Percentiles rank a stretch among this genome's conserved stretches.
Conservation (phyloP, 176 grass and related monocot species). For the Triticum turgidum region DNA sequence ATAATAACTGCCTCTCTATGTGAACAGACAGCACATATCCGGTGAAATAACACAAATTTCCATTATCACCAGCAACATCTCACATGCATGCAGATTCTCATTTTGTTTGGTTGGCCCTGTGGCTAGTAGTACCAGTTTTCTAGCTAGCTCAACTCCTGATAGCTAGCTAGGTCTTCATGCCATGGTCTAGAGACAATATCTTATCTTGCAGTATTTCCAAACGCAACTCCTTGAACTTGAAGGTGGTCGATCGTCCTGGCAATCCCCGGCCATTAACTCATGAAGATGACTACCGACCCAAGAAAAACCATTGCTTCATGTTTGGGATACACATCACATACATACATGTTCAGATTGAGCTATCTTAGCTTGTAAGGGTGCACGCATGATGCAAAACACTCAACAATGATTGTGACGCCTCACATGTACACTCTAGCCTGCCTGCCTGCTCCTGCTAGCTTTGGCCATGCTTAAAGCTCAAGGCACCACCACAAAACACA, state of each 20-base stretch:
- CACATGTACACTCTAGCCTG: neutral
- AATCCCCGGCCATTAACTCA: neutral
- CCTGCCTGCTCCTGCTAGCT: neutral
- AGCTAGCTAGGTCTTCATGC: neutral
- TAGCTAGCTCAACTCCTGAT: too few relatives aligned
- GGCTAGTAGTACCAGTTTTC: too few relatives aligned
- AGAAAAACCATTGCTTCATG: neutral
- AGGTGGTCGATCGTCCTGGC: too few relatives aligned
- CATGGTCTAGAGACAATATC: neutral
- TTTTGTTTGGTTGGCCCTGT: too few relatives aligned
- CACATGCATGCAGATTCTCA: too few relatives aligned
- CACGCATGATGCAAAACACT: neutral
- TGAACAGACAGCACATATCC: too few relatives aligned
- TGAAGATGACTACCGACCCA: neutral
- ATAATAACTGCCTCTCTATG: too few relatives aligned
- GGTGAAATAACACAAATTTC: too few relatives aligned
- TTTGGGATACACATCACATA: neutral
- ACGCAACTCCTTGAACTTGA: too few relatives aligned
- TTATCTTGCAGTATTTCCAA: too few relatives aligned
- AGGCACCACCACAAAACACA: neutral
- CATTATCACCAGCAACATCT: too few relatives aligned
- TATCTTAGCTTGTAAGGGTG: constrained; percentile 17
- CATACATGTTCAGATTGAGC: constrained; percentile 2
- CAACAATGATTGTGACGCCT: neutral
- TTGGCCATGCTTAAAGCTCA: constrained; percentile 20